phyloP scores from a whole-genome alignment of 1,284 basidiomycete species.

The Termitomyces sp. region DNA sequence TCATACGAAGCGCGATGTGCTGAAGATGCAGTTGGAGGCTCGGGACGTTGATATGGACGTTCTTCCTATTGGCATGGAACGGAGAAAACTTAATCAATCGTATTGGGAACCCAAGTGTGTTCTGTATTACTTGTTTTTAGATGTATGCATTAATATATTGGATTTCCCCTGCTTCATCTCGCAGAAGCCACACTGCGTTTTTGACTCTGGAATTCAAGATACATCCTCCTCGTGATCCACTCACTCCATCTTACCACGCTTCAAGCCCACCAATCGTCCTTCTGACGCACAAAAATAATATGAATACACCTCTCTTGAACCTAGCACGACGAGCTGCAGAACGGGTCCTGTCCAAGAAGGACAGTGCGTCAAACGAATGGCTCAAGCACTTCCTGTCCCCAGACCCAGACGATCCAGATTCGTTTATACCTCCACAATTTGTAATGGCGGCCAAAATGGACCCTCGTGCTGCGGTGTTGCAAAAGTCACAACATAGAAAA shows the following conservation, averaged over 20 bases:
- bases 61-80: constrained; percentile 80
- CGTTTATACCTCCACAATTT: constrained; percentile 52
- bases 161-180: not conserved
- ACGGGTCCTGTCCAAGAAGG: constrained; percentile 31
- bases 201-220: constrained; percentile 72
- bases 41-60: constrained; percentile 70
- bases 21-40: constrained; percentile 62
- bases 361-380: constrained; percentile 44
- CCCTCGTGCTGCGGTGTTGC: constrained; percentile 26
- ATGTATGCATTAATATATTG: constrained; percentile 5
- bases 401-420: constrained; percentile 48
- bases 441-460: constrained; percentile 46
- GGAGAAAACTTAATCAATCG: constrained; percentile 71
- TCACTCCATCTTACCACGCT: constrained; percentile 34
- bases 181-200: constrained; percentile 60
- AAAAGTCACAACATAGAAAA: constrained; percentile 12
- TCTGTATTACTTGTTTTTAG: constrained; percentile 13
- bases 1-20: constrained; percentile 52
- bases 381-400: constrained; percentile 45
- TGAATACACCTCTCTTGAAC: constrained; percentile 44
- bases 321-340: constrained; percentile 45
- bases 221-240: constrained; percentile 42
- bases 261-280: constrained; percentile 39
- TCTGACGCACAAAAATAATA: constrained; percentile 57
- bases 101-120: constrained; percentile 76